Percentiles rank a stretch among this genome's conserved stretches.
Evolutionary conservation across 441 rosid species (phyloP).

Genomic region (Gossypium davidsonii): DNA sequence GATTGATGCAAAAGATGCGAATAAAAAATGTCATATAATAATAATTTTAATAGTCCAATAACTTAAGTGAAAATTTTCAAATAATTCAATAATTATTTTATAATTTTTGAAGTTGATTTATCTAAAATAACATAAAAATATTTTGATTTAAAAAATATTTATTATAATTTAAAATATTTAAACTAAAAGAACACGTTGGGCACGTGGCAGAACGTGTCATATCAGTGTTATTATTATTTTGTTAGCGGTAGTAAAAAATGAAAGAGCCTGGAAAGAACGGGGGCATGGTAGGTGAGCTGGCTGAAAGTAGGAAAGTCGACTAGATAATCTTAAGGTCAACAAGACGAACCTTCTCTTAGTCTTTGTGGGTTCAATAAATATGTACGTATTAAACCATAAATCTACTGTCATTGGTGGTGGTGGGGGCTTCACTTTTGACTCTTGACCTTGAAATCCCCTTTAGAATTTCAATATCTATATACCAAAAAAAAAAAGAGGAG

Average conservation of each 20-base stretch:
- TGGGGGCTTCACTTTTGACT: not conserved
- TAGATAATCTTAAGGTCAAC: constrained; percentile 18
- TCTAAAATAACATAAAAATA: too few species aligned
- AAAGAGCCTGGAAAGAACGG: constrained; percentile 11
- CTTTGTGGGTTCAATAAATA: not conserved
- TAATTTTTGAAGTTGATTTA: too few species aligned
- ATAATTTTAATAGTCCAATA: accelerated
- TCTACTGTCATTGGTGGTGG: not conserved
- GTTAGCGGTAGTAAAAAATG: not conserved
- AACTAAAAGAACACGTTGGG: not conserved
- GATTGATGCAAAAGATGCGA: too few species aligned
- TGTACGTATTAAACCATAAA: not conserved
- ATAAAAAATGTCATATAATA: accelerated
- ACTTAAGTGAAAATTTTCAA: accelerated
- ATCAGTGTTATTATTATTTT: not conserved
- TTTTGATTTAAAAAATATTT: too few species aligned
- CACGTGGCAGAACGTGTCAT: not conserved
- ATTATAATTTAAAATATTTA: not conserved
- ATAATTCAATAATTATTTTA: too few species aligned
- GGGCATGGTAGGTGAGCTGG: not conserved
- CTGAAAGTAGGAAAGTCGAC: not conserved
- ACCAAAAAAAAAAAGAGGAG: not conserved
- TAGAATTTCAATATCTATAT: not conserved
- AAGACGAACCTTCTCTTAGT: constrained; percentile 4
- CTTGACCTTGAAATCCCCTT: constrained; percentile 12